Evolutionary conservation across 805 yeast species (phyloP).

Genomic region (Metschnikowia koreensis): DNA sequence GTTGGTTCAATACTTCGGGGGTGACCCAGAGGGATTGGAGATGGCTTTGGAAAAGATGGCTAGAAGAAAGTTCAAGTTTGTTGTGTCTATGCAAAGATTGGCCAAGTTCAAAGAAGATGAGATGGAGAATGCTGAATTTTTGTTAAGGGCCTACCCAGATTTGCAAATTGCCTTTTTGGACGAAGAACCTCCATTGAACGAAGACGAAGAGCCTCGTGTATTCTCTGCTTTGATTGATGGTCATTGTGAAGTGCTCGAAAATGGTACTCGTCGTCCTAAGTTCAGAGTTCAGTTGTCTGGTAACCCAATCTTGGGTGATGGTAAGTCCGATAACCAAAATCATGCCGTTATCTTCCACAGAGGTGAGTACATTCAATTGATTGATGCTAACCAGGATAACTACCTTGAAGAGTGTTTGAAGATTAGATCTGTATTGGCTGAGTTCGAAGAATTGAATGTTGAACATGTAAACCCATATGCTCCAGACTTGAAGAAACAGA

Average conservation of each 20-base stretch:
- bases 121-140: constrained; percentile 55
- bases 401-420: constrained; percentile 80
- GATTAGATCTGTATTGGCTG: constrained; percentile 70
- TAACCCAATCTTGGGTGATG: constrained; percentile 81
- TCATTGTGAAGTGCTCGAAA: constrained; percentile 38
- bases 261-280: constrained; percentile 53
- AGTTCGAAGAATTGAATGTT: constrained; percentile 68
- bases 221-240: constrained; percentile 66
- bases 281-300: constrained; percentile 69
- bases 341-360: constrained; percentile 71
- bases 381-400: constrained; percentile 84
- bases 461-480: constrained; percentile 72
- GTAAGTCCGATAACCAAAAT: constrained; percentile 82
- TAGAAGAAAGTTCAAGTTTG: constrained; percentile 59
- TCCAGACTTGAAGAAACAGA: constrained; percentile 61
- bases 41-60: constrained; percentile 82
- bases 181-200: constrained; percentile 51
- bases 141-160: constrained; percentile 65
- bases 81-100: constrained; percentile 65
- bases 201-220: constrained; percentile 49
- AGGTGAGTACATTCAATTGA: constrained; percentile 77
- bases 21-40: constrained; percentile 95
- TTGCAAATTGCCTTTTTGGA: constrained; percentile 63
- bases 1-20: constrained; percentile 96
- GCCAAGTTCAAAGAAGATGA: constrained; percentile 54